Percentiles rank a stretch among this genome's conserved stretches.
Evolutionary conservation across 768 basidiomycete genomes (phyloP).

Genomic region (Boletus tomentosulus): DNA sequence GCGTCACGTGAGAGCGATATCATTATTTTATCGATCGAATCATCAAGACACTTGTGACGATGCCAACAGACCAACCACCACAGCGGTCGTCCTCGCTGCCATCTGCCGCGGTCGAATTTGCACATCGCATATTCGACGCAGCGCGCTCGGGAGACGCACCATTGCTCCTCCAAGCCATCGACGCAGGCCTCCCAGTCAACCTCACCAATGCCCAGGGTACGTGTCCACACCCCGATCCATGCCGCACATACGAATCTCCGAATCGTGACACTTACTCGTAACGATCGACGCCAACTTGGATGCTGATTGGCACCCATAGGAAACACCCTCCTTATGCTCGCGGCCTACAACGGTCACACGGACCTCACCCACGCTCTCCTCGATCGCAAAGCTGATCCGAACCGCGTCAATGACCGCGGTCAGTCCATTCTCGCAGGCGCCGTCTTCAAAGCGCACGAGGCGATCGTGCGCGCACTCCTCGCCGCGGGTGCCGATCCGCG

Average conservation of each 20-base stretch:
- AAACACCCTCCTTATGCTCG: slow-evolving; percentile 77
- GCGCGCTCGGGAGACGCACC: slow-evolving; percentile 56
- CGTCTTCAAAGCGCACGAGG: slow-evolving; percentile 68
- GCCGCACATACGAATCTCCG: no score
- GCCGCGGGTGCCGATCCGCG: slow-evolving; percentile 57
- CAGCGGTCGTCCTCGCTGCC: slow-evolving; percentile 24
- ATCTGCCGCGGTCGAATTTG: slow-evolving; percentile 43
- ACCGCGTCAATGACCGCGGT: slow-evolving; percentile 63
- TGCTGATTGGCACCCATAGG: slow-evolving; percentile 36
- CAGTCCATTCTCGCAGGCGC: slow-evolving; percentile 76
- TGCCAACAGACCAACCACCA: no score
- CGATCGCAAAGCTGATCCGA: slow-evolving; percentile 56
- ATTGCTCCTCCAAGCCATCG: slow-evolving; percentile 55
- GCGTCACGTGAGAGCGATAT: no score
- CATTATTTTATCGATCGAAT: no score
- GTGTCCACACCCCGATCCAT: not conserved
- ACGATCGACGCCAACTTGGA: no score
- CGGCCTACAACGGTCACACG: slow-evolving; percentile 65
- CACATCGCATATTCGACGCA: slow-evolving; percentile 71
- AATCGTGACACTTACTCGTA: no score
- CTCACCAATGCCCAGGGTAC: slow-evolving; percentile 69
- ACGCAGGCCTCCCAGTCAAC: slow-evolving; percentile 67
- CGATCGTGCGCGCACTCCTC: slow-evolving; percentile 55
- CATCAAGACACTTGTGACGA: no score
- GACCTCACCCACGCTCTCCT: slow-evolving; percentile 52